Conservation (phyloP, 306 rosid species). For the Medicago lupulina region DNA sequence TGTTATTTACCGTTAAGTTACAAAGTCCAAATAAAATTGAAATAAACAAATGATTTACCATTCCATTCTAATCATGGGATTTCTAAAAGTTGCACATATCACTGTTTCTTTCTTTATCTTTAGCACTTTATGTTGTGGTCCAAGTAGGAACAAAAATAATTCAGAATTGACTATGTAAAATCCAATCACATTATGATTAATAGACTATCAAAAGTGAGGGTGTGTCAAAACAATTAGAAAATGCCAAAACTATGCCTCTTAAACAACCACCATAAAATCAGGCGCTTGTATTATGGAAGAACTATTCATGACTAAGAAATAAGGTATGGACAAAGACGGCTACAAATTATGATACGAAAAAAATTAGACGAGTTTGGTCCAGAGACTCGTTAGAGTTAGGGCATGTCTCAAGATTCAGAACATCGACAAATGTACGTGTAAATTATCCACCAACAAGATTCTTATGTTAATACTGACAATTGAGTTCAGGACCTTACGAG, state of each 20-base stretch:
- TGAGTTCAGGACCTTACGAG: fast-evolving
- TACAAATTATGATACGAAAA: neutral
- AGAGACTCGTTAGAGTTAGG: neutral
- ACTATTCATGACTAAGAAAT: constrained; percentile 45
- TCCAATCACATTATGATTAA: constrained; percentile 47
- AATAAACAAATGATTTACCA: too few species aligned
- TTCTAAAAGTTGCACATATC: constrained; percentile 44
- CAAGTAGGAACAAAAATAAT: constrained; percentile 39
- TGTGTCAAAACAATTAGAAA: constrained; percentile 49
- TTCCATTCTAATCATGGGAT: constrained; percentile 42
- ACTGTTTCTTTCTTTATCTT: constrained; percentile 32
- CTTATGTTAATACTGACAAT: too few species aligned
- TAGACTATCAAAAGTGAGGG: constrained; percentile 27
- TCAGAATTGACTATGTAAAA: constrained; percentile 39
- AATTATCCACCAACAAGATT: neutral
- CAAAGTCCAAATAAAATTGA: constrained; percentile 35
- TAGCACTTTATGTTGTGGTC: constrained; percentile 47
- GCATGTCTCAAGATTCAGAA: neutral
- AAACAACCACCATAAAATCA: constrained; percentile 42
- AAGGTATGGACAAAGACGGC: constrained; percentile 1
- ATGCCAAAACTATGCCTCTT: constrained; percentile 51
- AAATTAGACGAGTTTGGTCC: neutral
- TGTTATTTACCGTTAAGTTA: constrained; percentile 38
- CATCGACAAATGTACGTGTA: neutral
- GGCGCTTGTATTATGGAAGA: constrained; percentile 41